Conservation (phyloP, 1,284 basidiomycete genomes). For the Sutorius eximius region DNA sequence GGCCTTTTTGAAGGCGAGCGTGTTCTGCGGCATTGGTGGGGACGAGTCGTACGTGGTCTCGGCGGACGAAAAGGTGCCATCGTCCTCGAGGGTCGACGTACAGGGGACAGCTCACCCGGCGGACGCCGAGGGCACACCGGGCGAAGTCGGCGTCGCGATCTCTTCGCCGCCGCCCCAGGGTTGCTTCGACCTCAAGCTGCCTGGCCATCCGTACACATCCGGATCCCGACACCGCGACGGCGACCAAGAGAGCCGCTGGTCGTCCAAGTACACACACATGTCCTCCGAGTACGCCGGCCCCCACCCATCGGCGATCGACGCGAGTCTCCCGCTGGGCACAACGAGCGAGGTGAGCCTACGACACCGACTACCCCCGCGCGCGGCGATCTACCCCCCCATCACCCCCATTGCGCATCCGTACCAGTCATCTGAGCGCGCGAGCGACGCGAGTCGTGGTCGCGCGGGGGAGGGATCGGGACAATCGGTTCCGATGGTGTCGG, state of each 20-base stretch:
- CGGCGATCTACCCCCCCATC: conserved; percentile 25
- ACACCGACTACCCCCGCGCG: conserved; percentile 54
- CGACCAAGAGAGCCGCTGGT: conserved; percentile 6
- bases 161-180: conserved; percentile 55
- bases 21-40: conserved; percentile 35
- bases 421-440: conserved; percentile 5
- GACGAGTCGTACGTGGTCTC: conserved; percentile 25
- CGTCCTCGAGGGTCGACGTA: conserved; percentile 35
- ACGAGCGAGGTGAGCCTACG: conserved; percentile 42
- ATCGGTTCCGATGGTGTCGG: too few relatives aligned
- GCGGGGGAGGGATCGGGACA: not conserved
- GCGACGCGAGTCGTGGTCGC: not conserved
- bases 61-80: conserved; percentile 33
- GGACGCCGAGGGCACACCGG: conserved; percentile 11
- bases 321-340: conserved; percentile 20
- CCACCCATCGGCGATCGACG: conserved; percentile 37
- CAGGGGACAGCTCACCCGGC: conserved; percentile 45
- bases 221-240: conserved; percentile 25
- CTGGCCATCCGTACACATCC: conserved; percentile 48
- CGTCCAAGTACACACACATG: conserved; percentile 19
- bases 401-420: conserved; percentile 28
- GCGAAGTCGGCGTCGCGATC: conserved; percentile 63
- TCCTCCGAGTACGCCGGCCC: conserved; percentile 50
- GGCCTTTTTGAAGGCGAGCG: conserved; percentile 50
- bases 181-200: conserved; percentile 38